Evolutionary conservation across 139 green algal species (phyloP).

Genomic region (Tetradesmus obliquus): DNA sequence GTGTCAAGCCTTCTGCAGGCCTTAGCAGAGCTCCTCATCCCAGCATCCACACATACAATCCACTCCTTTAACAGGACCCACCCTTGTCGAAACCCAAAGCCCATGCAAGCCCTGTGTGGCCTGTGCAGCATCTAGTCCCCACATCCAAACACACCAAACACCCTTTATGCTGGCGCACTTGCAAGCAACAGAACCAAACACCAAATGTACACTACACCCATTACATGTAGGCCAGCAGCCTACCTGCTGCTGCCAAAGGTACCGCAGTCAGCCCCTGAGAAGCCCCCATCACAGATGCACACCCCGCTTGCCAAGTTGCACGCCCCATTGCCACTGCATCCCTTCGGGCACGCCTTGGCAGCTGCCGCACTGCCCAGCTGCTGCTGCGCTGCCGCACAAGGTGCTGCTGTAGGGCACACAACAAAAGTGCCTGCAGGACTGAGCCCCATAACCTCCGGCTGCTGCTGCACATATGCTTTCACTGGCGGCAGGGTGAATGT

Average conservation of each 20-base stretch:
- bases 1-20: too few relatives aligned
- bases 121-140: too few relatives aligned
- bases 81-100: too few relatives aligned
- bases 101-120: too few relatives aligned
- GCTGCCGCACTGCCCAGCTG: not conserved
- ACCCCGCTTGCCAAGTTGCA: slow-evolving; percentile 56
- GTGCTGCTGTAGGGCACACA: slow-evolving; percentile 48
- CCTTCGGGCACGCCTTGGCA: slow-evolving; percentile 52
- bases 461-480: slow-evolving; percentile 61
- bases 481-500: slow-evolving; percentile 67
- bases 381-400: slow-evolving; percentile 11
- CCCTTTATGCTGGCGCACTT: too few relatives aligned
- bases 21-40: too few relatives aligned
- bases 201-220: too few relatives aligned
- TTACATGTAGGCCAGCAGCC: not conserved
- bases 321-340: slow-evolving; percentile 60
- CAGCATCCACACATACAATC: too few relatives aligned
- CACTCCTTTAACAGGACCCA: too few relatives aligned
- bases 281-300: slow-evolving; percentile 58
- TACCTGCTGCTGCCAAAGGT: not conserved
- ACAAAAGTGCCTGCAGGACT: slow-evolving; percentile 47
- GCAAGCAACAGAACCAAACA: too few relatives aligned
- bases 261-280: slow-evolving; percentile 39
- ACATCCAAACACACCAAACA: too few relatives aligned
- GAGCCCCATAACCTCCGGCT: slow-evolving; percentile 71